A percentile compares a stretch with the other conserved stretches of the same genome.
Conservation (phyloP, 2,329 filamentous ascomycete species). For the Sclerotinia nivalis region DNA sequence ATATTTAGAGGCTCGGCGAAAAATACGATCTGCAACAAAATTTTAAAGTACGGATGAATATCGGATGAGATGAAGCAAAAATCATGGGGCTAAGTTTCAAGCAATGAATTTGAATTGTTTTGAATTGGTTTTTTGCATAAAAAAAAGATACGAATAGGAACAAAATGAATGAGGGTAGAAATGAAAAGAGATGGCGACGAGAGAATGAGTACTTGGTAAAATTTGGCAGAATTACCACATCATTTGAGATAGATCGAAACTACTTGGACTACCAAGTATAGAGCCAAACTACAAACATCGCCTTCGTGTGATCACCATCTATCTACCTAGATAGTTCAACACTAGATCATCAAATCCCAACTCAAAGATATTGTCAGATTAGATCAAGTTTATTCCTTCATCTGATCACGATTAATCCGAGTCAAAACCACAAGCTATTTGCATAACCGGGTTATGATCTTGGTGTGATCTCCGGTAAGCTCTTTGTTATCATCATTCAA, state of each 20-base stretch:
- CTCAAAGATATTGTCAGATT: constrained; percentile 24
- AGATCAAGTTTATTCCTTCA: constrained; percentile 27
- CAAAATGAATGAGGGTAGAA: background rate
- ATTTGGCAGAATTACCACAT: background rate
- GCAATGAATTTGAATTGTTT: background rate
- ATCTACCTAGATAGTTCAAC: background rate
- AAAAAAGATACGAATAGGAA: background rate
- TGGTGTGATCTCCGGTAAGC: constrained; percentile 28
- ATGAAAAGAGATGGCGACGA: background rate
- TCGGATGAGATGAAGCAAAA: constrained; percentile 12
- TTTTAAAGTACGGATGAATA: background rate
- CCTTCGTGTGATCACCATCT: background rate
- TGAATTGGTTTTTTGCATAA: background rate
- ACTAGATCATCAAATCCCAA: background rate
- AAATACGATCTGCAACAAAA: constrained; percentile 22
- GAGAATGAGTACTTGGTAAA: background rate
- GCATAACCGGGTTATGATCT: constrained; percentile 27
- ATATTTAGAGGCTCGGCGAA: constrained; percentile 5
- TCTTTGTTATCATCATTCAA: constrained; percentile 34
- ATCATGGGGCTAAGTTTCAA: background rate
- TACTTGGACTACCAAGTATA: background rate
- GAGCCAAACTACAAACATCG: background rate
- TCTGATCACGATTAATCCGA: constrained; percentile 16
- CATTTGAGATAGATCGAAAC: background rate
- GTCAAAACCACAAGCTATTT: constrained; percentile 26